Evolutionary conservation across 129 eudicot genomes (phyloP), one percentile per base, ranked within the genome.

Genomic region (Silybum marianum): DNA sequence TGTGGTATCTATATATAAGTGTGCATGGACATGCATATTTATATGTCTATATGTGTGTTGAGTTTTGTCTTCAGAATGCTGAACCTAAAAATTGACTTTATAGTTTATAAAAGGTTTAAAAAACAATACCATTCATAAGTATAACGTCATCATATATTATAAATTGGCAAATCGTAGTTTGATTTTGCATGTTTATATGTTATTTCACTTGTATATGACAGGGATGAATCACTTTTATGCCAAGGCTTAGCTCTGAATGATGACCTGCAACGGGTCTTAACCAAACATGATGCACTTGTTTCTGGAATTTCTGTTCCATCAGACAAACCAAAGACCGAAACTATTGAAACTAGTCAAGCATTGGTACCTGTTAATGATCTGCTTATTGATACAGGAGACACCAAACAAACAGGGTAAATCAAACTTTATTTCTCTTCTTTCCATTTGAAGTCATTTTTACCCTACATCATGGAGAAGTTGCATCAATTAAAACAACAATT

Each of bases 171-270:
- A 60, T 7, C 68, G 67, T 16, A 72, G 42, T 80, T 80, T 58
- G 16, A 25, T 73, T 67, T 68, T 44, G 69, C 73, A 26, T 80
- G 48, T 39, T n/a, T 11, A 7, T 78, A 67, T 22, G 14, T 65
- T 72, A 2, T 72, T 70, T 74, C 3, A 72, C 16, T 38, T 69
- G 25, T 46, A 68, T 60, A 25, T 76, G 69, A 86, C 81, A 93
- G 98, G 86, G 98, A 93, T 87, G 98, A 93, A 81, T 91, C 94
- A 1, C 85, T 93, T 40, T 84, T 93, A 73, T 90, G 98, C 73
- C 97, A 91, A 87, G 98, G 98, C 26, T 83, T 93, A 78, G 91
- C 97, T 70, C 84, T 93, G 84, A 93, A 93, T 90, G 98, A 93
- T 87, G 98, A 93, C 86, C 72, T 93, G 86, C 98, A 93, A 78